Conservation (phyloP, 345 rosid genomes). For the Euclidium syriacum region DNA sequence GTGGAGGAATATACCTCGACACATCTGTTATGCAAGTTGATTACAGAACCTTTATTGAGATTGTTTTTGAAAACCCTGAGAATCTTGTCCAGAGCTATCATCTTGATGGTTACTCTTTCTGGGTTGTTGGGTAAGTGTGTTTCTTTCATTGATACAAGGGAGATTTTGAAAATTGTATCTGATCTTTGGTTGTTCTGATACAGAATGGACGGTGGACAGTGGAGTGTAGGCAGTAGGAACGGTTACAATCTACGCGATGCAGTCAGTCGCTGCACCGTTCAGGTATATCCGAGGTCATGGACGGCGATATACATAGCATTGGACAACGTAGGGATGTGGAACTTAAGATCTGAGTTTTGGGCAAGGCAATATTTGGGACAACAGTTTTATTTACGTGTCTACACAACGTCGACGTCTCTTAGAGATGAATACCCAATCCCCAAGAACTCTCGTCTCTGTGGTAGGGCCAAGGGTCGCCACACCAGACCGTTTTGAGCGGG, state of each 20-base stretch:
- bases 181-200: constrained; percentile 12
- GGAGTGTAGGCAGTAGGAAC: constrained; percentile 61
- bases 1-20: constrained; percentile 75
- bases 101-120: constrained; percentile 80
- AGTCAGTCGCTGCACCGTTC: constrained; percentile 64
- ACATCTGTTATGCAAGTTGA: constrained; percentile 78
- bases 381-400: constrained; percentile 79
- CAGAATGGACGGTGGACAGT: constrained; percentile 97
- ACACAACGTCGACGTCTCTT: constrained; percentile 63
- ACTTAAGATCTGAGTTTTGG: constrained; percentile 87
- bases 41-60: constrained; percentile 70
- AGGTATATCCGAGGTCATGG: constrained; percentile 93
- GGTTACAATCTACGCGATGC: constrained; percentile 85
- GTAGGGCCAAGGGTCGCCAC: constrained; percentile 62
- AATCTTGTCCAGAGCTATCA: constrained; percentile 84
- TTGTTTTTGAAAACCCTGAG: constrained; percentile 67
- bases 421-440: constrained; percentile 92
- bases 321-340: constrained; percentile 98
- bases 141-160: not conserved
- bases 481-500: constrained; percentile 61
- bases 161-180: too few relatives aligned
- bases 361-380: constrained; percentile 95
- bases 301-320: constrained; percentile 78
- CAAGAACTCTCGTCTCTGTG: constrained; percentile 80
- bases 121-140: constrained; percentile 83